Conservation (phyloP, 2,329 filamentous ascomycete species). For the Thelonectria rubi region DNA sequence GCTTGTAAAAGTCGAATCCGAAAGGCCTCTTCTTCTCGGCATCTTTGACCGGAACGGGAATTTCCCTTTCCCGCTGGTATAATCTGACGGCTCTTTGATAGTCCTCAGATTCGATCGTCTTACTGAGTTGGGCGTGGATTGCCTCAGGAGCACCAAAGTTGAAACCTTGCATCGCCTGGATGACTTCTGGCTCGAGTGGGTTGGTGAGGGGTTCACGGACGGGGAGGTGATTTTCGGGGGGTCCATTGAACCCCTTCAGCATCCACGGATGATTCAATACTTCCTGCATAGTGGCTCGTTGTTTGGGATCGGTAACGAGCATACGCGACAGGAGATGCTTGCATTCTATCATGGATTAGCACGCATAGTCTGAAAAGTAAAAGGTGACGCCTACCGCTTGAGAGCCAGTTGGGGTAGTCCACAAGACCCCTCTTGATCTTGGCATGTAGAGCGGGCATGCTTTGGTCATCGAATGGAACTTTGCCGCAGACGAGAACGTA, state of each 20-base stretch:
- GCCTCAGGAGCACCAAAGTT: slow-evolving; percentile 91
- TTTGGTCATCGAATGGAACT: slow-evolving; percentile 98
- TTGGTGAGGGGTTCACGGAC: slow-evolving; percentile 83
- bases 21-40: slow-evolving; percentile 89
- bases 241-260: slow-evolving; percentile 85
- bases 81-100: slow-evolving; percentile 86
- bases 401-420: slow-evolving; percentile 94
- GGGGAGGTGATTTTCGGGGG: slow-evolving; percentile 90
- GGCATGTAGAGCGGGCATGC: slow-evolving; percentile 96
- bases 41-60: slow-evolving; percentile 65
- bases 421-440: slow-evolving; percentile 98
- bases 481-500: slow-evolving; percentile 98
- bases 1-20: slow-evolving; percentile 95
- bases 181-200: slow-evolving; percentile 82
- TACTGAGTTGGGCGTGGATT: slow-evolving; percentile 83
- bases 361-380: neutral
- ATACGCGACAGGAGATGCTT: slow-evolving; percentile 92
- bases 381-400: slow-evolving; percentile 70
- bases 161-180: slow-evolving; percentile 96
- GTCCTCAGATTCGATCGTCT: slow-evolving; percentile 90
- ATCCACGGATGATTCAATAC: slow-evolving; percentile 98
- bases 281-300: slow-evolving; percentile 86
- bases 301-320: slow-evolving; percentile 92
- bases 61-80: slow-evolving; percentile 72
- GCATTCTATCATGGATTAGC: slow-evolving; percentile 74